phyloP scores from a whole-genome alignment of 805 yeast genomes.

The Candida loeiensis region DNA sequence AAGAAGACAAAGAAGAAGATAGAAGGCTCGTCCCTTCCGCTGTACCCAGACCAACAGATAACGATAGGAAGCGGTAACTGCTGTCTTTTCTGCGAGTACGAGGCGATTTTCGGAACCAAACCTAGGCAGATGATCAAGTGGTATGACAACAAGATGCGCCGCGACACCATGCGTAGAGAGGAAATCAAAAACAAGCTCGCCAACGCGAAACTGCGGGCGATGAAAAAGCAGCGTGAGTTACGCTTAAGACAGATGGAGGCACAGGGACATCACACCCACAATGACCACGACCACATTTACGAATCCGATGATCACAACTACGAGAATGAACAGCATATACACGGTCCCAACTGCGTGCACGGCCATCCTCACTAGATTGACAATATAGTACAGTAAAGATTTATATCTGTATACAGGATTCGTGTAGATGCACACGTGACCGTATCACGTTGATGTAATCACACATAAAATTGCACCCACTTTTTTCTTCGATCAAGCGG shows the following conservation, averaged over 20 bases:
- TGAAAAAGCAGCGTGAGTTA: constrained; percentile 18
- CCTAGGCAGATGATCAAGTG: constrained; percentile 51
- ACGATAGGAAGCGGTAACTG: constrained; percentile 14
- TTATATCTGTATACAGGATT: background rate
- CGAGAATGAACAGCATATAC: background rate
- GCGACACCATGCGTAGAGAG: constrained; percentile 27
- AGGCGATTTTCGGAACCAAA: constrained; percentile 46
- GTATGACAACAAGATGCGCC: constrained; percentile 36
- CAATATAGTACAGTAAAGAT: too few relatives aligned
- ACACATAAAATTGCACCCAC: background rate
- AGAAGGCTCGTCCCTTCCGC: constrained; percentile 1
- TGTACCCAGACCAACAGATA: background rate
- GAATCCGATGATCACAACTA: constrained; percentile 3
- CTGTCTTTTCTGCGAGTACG: constrained; percentile 53
- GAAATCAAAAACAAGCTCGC: constrained; percentile 37
- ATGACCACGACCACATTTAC: constrained; percentile 2
- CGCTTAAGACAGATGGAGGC: constrained; percentile 8
- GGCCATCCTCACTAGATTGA: constrained; percentile 3
- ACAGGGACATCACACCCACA: background rate
- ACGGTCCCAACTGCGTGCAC: constrained; percentile 1
- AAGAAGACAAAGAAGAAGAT: constrained; percentile 16
- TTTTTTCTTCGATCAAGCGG: constrained; percentile 2
- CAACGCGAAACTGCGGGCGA: constrained; percentile 34
- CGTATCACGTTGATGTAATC: background rate
- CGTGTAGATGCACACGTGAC: background rate